Conservation (phyloP, 768 basidiomycete genomes). For the Trametes sanguinea region DNA sequence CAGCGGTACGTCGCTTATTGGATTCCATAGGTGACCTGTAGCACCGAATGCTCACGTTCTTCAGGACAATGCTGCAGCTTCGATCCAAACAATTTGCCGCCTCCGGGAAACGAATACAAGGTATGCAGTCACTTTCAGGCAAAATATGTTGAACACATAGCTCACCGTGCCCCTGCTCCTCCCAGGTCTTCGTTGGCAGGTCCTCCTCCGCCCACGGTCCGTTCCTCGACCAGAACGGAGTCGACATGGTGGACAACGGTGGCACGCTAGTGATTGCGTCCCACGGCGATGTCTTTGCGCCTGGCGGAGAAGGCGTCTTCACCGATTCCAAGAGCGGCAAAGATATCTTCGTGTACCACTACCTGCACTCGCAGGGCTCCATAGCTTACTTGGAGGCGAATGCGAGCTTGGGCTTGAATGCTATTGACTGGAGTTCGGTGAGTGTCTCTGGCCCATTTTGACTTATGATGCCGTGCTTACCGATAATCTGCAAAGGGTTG, state of each 20-base stretch:
- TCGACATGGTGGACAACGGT: conserved; percentile 19
- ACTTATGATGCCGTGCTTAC: background rate
- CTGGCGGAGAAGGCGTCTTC: conserved; percentile 27
- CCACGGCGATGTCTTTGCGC: conserved; percentile 33
- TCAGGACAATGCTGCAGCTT: conserved; percentile 21
- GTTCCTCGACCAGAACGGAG: conserved; percentile 19
- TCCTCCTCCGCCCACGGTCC: conserved; percentile 23
- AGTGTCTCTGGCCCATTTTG: background rate
- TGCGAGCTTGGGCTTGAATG: conserved; percentile 17
- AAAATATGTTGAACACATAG: background rate
- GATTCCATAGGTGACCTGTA: background rate
- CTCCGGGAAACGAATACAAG: conserved; percentile 29
- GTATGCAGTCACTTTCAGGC: conserved; percentile 6
- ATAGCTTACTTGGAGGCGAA: conserved; percentile 13
- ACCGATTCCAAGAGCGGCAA: conserved; percentile 13
- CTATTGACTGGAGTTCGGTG: conserved; percentile 22
- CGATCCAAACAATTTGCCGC: conserved; percentile 16
- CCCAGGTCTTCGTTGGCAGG: conserved; percentile 27
- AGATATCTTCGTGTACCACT: conserved; percentile 22
- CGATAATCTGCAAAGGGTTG: conserved; percentile 1
- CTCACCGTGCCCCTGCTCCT: too few species aligned
- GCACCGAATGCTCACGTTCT: background rate
- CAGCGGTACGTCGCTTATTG: conserved; percentile 15
- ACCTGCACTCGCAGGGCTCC: conserved; percentile 14
- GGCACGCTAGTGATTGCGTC: conserved; percentile 31